Conservation (phyloP, 140 eudicot genomes). For the Oenanthe javanica region DNA sequence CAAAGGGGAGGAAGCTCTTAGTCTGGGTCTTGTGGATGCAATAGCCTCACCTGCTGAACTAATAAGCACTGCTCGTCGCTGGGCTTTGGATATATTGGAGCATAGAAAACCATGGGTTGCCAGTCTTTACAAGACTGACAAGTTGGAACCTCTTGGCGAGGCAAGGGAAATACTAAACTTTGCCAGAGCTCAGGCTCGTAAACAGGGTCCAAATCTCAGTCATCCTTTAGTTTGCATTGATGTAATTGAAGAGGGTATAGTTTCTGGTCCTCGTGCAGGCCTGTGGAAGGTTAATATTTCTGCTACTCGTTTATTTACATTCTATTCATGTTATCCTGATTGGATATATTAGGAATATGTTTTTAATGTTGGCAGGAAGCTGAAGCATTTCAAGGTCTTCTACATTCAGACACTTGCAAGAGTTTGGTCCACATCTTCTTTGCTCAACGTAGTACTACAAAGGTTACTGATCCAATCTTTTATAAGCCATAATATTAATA, state of each 20-base stretch:
- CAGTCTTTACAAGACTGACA: constrained; percentile 71
- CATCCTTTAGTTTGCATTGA: constrained; percentile 92
- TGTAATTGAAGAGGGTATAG: constrained; percentile 86
- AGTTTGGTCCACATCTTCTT: constrained; percentile 86
- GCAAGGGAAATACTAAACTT: constrained; percentile 86
- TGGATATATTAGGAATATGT: background rate
- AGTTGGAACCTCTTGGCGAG: constrained; percentile 83
- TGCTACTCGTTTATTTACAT: background rate
- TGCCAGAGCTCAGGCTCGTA: constrained; percentile 84
- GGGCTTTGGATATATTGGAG: constrained; percentile 78
- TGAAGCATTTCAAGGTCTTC: constrained; percentile 60
- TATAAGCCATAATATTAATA: background rate
- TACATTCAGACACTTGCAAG: constrained; percentile 84
- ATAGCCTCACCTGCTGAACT: constrained; percentile 60
- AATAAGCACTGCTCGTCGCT: constrained; percentile 54
- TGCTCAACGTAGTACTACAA: constrained; percentile 88
- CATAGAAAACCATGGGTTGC: constrained; percentile 67
- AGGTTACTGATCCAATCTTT: constrained; percentile 32
- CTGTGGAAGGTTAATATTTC: constrained; percentile 59
- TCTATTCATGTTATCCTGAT: background rate
- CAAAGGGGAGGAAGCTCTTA: constrained; percentile 71
- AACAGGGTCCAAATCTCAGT: constrained; percentile 73
- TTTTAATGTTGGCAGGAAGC: constrained; percentile 54
- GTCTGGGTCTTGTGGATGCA: constrained; percentile 83
- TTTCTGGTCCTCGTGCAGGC: constrained; percentile 85